Evolutionary conservation across 148 eudicot genomes (phyloP).

Genomic region (Tetragonia tetragonoides): DNA sequence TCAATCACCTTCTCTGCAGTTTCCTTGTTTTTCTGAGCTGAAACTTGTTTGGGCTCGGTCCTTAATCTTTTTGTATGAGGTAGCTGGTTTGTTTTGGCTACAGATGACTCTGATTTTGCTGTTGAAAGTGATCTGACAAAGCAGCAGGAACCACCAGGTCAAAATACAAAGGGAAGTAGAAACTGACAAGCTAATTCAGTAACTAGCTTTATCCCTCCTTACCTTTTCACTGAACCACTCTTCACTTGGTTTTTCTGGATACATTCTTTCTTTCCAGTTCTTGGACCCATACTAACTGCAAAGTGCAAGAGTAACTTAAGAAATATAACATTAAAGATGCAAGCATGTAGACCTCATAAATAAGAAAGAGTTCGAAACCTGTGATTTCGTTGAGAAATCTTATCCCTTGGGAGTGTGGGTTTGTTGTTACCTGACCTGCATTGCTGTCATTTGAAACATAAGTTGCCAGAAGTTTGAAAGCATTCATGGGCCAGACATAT

Average conservation of each 20-base stretch:
- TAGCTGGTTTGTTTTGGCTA: constrained; percentile 35
- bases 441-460: constrained; percentile 41
- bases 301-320: not conserved
- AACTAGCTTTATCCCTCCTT: not conserved
- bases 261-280: constrained; percentile 32
- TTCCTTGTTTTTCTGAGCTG: constrained; percentile 37
- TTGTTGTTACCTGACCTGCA: constrained; percentile 78
- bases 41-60: constrained; percentile 34
- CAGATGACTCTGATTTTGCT: constrained; percentile 31
- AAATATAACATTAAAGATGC: not conserved
- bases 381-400: constrained; percentile 80
- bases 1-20: constrained; percentile 69
- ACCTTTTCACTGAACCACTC: constrained; percentile 49
- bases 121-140: constrained; percentile 35
- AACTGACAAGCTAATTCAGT: not conserved
- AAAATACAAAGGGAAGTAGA: not conserved
- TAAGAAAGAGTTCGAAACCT: constrained; percentile 44
- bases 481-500: not conserved
- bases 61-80: constrained; percentile 59
- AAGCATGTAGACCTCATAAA: not conserved
- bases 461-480: not conserved
- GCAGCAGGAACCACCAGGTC: not conserved
- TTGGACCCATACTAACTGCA: constrained; percentile 46
- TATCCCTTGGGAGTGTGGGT: constrained; percentile 78
- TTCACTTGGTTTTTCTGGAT: constrained; percentile 30